A percentile compares a stretch with the other conserved stretches of the same genome.
phyloP scores from a whole-genome alignment of 164 flowering plant species.

The Aristolochia contorta region DNA sequence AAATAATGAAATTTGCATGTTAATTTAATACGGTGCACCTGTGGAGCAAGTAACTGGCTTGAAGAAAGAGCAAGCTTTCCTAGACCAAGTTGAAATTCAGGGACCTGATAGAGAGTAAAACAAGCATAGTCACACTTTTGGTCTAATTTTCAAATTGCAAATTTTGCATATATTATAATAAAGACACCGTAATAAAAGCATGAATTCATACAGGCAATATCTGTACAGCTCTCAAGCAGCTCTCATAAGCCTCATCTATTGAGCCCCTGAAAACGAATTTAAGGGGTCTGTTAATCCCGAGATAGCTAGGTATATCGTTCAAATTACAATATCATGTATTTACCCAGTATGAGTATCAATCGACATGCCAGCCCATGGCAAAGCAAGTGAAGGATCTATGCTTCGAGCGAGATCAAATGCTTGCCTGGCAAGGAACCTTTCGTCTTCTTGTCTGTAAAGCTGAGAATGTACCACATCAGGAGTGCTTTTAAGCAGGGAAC shows the following conservation, averaged over 20 bases:
- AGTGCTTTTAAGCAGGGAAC: constrained; percentile 4
- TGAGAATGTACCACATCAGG: constrained; percentile 20
- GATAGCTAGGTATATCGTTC: background rate
- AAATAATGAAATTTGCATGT: too few relatives aligned
- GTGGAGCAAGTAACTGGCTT: constrained; percentile 56
- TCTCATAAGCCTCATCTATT: constrained; percentile 78
- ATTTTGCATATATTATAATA: too few relatives aligned
- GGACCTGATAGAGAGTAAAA: constrained; percentile 33
- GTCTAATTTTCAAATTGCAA: too few relatives aligned
- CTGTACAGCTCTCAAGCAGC: constrained; percentile 77
- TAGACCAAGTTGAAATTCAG: constrained; percentile 88
- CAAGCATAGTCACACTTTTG: too few relatives aligned
- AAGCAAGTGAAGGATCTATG: constrained; percentile 89
- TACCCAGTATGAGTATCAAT: constrained; percentile 56
- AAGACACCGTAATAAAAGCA: background rate
- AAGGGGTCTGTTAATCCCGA: too few relatives aligned
- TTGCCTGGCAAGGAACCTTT: constrained; percentile 46
- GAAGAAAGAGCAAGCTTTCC: constrained; percentile 62
- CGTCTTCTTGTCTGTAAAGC: constrained; percentile 58
- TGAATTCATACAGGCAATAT: constrained; percentile 49
- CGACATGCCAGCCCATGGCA: constrained; percentile 99
- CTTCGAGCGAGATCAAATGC: constrained; percentile 95
- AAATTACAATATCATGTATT: background rate
- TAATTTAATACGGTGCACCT: constrained; percentile 31
- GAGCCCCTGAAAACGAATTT: constrained; percentile 31